Evolutionary conservation across 2,329 filamentous ascomycete genomes (phyloP), one percentile per base, ranked within the genome.

Genomic region (Monascus ruber): DNA sequence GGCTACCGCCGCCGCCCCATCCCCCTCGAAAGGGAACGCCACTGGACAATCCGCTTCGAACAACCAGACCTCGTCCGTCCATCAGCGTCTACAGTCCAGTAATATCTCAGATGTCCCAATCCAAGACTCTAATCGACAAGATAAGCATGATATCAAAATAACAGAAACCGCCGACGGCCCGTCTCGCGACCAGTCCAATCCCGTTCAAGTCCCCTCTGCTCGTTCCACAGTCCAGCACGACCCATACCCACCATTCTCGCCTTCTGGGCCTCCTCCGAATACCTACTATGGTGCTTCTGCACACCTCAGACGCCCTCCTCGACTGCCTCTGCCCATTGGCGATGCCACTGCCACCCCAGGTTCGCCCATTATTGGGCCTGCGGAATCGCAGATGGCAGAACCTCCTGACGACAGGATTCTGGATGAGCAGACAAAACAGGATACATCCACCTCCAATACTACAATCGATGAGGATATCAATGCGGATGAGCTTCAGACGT

Each of bases 261-360:
- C 66, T 28, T 68, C 66, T 26, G 66, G 57, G n/a, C 65, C 65
- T 32, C 60, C 59, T 54, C 61, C 51, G 59, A 73, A 62, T 70
- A 68, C 65, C 63, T 65, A 65, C 46, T 65, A 66, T 48, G 60
- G 51, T 39, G 51, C 59, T 4, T 60, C 60, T 9, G 53, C 62
- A 38, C 59, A 68, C 50, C 52, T 67, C 36, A 58, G 70, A 60
- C 55, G 66, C n/a, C 89, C 89, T 34, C 89, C 89, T 37, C 82
- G 89, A 44, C 71, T 96, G 53, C 89, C 89, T 42, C 76, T 96
- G 42, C 88, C 89, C 39, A 95, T 96, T 52, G 87, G 93, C 53
- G 85, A 95, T 68, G 87, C 94, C 59, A 75, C 84, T 9, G 81
- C 91, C 51, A 86, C 83, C 1, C 89, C 89, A 1, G 88, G 88